These are phyloP conservation scores for Rutstroemia sydowiana DNA, from an alignment of 2,329 filamentous ascomycete species.

Conservation along the genomic window DNA sequence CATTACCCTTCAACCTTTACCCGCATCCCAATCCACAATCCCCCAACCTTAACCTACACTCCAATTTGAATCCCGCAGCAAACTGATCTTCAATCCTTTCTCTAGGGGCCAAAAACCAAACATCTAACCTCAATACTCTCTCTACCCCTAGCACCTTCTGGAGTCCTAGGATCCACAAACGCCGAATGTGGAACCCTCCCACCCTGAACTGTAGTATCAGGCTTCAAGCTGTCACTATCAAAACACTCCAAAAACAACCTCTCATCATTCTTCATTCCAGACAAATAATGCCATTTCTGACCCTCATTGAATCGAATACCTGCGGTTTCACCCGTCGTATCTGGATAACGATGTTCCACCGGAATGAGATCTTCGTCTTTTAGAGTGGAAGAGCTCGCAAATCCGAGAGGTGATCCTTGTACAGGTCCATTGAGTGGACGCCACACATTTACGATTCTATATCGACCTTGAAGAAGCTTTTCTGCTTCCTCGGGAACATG, in stretches of 20 bases:
- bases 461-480: constrained; percentile 56
- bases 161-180: constrained; percentile 68
- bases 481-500: constrained; percentile 59
- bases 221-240: constrained; percentile 37
- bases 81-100: background rate
- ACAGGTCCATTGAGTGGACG: constrained; percentile 30
- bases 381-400: constrained; percentile 25
- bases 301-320: constrained; percentile 26
- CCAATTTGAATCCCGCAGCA: too few relatives aligned
- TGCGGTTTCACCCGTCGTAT: constrained; percentile 27
- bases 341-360: constrained; percentile 29
- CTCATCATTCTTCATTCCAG: constrained; percentile 30
- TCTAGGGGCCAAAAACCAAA: constrained; percentile 62
- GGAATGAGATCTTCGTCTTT: constrained; percentile 28
- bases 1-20: too few relatives aligned
- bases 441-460: constrained; percentile 87
- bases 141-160: constrained; percentile 59
- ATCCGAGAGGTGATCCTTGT: constrained; percentile 25
- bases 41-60: too few relatives aligned
- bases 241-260: constrained; percentile 30
- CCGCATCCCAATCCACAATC: too few relatives aligned
- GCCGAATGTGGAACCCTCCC: constrained; percentile 50
- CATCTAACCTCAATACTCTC: constrained; percentile 89
- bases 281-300: constrained; percentile 31
- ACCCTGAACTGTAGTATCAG: constrained; percentile 41